Evolutionary conservation across 1,139 yeast species (phyloP).

Genomic region (Oligophagozyma castellii): DNA sequence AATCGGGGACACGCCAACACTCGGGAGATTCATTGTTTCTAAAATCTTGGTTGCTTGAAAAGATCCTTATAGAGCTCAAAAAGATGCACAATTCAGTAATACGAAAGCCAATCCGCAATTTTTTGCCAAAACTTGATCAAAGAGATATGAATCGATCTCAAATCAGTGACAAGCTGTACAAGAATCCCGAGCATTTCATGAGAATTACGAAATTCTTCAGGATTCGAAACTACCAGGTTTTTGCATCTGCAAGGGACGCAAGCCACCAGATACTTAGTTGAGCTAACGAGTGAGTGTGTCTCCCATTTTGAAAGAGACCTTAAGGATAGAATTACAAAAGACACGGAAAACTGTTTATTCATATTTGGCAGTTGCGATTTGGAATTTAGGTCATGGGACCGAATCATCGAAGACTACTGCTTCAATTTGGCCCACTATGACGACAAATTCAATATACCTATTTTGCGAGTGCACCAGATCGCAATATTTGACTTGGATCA

Average conservation of each 20-base stretch:
- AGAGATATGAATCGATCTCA: conserved; percentile 5
- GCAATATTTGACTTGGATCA: conserved; percentile 13
- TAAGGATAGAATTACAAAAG: conserved; percentile 11
- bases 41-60: neutral
- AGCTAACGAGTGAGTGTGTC: conserved; percentile 14
- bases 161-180: conserved; percentile 5
- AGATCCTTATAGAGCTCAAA: neutral
- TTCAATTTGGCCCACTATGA: neutral
- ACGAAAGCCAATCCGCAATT: too few species aligned
- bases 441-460: conserved; percentile 4
- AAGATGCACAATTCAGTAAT: neutral
- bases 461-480: conserved; percentile 9
- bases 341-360: conserved; percentile 10
- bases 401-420: conserved; percentile 3
- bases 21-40: conserved; percentile 1
- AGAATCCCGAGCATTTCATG: conserved; percentile 8
- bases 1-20: too few species aligned
- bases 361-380: conserved; percentile 11
- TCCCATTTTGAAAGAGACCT: conserved; percentile 10
- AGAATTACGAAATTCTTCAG: conserved; percentile 10
- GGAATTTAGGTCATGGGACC: conserved; percentile 3
- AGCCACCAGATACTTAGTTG: conserved; percentile 13
- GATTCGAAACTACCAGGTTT: conserved; percentile 10
- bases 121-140: neutral
- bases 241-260: conserved; percentile 11